These are phyloP conservation scores for Metarhizium robertsii DNA, from an alignment of 2,329 filamentous ascomycete species.

Conservation along the genomic window DNA sequence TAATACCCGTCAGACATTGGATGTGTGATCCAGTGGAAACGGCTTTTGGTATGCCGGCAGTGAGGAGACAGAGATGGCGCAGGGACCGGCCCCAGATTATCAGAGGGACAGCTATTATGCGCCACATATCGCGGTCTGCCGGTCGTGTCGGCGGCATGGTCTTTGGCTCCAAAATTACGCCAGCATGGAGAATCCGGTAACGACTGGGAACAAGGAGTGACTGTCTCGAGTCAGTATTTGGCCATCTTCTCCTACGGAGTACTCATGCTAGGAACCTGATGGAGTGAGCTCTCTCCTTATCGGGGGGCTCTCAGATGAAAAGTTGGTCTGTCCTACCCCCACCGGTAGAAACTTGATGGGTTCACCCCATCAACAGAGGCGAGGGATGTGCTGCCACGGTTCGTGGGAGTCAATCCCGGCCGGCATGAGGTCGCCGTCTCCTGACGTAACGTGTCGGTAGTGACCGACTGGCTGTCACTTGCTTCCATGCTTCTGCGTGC, in stretches of 20 bases:
- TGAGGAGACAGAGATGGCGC: background rate
- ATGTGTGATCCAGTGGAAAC: constrained; percentile 2
- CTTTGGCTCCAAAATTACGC: background rate
- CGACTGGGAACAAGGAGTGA: background rate
- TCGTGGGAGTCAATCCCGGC: background rate
- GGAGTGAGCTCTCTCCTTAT: background rate
- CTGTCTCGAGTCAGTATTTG: background rate
- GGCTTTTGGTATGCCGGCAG: constrained; percentile 4
- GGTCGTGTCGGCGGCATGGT: background rate
- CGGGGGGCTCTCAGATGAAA: background rate
- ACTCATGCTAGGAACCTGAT: no score
- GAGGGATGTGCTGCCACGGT: background rate
- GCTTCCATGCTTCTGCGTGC: background rate
- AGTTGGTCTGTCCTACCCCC: background rate
- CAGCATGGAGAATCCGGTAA: background rate
- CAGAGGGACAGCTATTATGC: constrained; percentile 8
- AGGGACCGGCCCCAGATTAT: constrained; percentile 8
- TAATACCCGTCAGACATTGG: background rate
- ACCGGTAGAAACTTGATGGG: background rate
- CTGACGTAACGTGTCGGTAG: constrained; percentile 9
- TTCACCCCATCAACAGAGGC: background rate
- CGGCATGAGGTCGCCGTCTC: background rate
- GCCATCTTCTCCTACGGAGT: background rate
- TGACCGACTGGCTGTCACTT: constrained; percentile 1
- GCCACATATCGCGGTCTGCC: constrained; percentile 7